Percentiles rank a stretch among this genome's conserved stretches.
Evolutionary conservation across 495 filamentous ascomycete species (phyloP).

Genomic region (Entonaema liquescens): DNA sequence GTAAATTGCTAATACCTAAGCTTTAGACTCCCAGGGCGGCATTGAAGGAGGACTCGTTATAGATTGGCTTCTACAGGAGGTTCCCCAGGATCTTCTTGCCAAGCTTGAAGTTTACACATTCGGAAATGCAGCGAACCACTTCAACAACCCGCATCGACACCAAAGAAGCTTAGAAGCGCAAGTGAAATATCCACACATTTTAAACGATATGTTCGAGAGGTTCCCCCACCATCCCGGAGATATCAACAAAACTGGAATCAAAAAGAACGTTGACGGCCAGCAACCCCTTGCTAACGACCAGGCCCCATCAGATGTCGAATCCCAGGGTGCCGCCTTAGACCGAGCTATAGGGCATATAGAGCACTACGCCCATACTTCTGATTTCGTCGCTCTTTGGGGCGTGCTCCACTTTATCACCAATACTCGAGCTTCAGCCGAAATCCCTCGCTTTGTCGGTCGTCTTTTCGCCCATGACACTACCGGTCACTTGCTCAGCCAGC

Average conservation of each 20-base stretch:
- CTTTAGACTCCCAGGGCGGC: background rate
- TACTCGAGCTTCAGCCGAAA: background rate
- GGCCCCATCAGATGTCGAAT: background rate
- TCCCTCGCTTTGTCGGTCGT: background rate
- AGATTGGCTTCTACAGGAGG: slow-evolving; percentile 6
- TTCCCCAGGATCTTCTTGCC: background rate
- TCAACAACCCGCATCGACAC: background rate
- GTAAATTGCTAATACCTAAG: background rate
- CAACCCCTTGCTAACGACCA: background rate
- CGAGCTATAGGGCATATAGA: background rate
- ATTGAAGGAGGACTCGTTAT: background rate
- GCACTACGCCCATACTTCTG: background rate
- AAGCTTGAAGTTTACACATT: slow-evolving; percentile 7
- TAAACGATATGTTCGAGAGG: background rate
- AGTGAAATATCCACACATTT: background rate
- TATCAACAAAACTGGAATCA: background rate
- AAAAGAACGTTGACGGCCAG: background rate
- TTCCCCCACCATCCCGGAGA: background rate
- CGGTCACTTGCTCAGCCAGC: background rate
- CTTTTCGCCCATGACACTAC: background rate
- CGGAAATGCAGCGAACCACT: slow-evolving; percentile 1
- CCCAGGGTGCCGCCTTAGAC: background rate
- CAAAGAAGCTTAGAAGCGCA: background rate
- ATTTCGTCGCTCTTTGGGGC: slow-evolving; percentile 1
- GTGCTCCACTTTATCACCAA: background rate